These are phyloP conservation scores for Zalaria sp. DNA, from an alignment of 2,329 filamentous ascomycete species.

Conservation along the genomic window DNA sequence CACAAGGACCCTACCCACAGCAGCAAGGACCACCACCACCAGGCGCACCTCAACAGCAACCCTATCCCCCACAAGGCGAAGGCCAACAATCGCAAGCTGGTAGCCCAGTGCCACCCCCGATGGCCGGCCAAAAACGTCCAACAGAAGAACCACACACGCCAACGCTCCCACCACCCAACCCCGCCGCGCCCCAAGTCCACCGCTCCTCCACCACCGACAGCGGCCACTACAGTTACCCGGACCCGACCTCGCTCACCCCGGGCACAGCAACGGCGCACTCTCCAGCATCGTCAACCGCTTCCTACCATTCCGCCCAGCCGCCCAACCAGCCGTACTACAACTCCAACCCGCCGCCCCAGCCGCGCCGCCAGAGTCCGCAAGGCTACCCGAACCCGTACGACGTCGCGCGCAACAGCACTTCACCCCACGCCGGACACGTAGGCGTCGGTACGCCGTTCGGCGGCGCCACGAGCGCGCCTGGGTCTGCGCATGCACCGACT, in stretches of 20 bases:
- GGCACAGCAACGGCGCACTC: conserved; percentile 20
- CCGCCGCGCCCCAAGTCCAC: conserved; percentile 23
- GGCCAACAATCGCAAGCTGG: conserved; percentile 2
- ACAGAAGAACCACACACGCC: conserved; percentile 36
- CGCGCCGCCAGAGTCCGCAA: conserved; percentile 24
- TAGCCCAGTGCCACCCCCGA: conserved; percentile 9
- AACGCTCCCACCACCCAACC: conserved; percentile 34
- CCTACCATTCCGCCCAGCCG: conserved; percentile 23
- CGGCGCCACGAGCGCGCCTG: too few relatives aligned
- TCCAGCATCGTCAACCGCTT: conserved; percentile 26
- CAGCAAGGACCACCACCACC: conserved; percentile 3
- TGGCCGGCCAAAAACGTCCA: conserved; percentile 30
- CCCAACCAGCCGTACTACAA: conserved; percentile 24
- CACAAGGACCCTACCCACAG: conserved; percentile 4
- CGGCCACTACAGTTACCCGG: conserved; percentile 26
- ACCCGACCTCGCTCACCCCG: conserved; percentile 28
- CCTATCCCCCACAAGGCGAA: too few relatives aligned
- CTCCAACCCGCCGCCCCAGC: conserved; percentile 18
- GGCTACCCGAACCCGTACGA: conserved; percentile 22
- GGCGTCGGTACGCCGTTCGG: too few relatives aligned
- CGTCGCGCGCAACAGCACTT: conserved; percentile 25
- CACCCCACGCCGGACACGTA: conserved; percentile 16
- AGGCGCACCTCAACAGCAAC: not conserved
- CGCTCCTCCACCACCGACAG: not conserved
- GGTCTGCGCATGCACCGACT: too few relatives aligned